Conservation (phyloP, 768 basidiomycete genomes). For the Hypholoma sublateritium region DNA sequence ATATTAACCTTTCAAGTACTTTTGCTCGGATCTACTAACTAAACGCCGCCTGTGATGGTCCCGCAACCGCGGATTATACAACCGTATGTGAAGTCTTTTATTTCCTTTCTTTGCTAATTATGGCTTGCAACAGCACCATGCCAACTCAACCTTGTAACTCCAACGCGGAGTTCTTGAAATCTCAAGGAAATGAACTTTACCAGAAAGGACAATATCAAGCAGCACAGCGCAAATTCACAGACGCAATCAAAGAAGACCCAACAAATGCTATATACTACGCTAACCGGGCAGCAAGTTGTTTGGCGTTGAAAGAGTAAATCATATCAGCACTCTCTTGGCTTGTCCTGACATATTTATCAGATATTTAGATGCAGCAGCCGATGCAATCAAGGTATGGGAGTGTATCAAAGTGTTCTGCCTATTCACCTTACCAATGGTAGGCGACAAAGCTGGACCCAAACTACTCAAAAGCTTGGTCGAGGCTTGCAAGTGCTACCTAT, state of each 20-base stretch:
- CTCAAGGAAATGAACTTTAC: conserved; percentile 40
- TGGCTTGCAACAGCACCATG: neutral
- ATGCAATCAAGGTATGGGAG: conserved; percentile 27
- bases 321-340: neutral
- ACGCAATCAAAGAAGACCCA: conserved; percentile 38
- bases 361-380: conserved; percentile 31
- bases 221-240: conserved; percentile 39
- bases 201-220: conserved; percentile 29
- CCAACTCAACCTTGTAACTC: neutral
- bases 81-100: no score
- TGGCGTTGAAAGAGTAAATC: conserved; percentile 35
- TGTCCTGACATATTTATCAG: conserved; percentile 4
- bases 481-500: conserved; percentile 34
- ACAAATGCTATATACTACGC: conserved; percentile 41
- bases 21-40: no score
- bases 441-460: conserved; percentile 38
- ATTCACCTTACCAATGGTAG: no score
- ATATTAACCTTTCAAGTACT: no score
- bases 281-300: conserved; percentile 42
- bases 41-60: no score
- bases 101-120: no score
- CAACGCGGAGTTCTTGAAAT: conserved; percentile 33
- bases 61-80: no score
- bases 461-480: conserved; percentile 42
- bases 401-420: no score